Base-by-base conservation (phyloP, 1,284 basidiomycete species). In the Gomphus bonarii region DNA sequence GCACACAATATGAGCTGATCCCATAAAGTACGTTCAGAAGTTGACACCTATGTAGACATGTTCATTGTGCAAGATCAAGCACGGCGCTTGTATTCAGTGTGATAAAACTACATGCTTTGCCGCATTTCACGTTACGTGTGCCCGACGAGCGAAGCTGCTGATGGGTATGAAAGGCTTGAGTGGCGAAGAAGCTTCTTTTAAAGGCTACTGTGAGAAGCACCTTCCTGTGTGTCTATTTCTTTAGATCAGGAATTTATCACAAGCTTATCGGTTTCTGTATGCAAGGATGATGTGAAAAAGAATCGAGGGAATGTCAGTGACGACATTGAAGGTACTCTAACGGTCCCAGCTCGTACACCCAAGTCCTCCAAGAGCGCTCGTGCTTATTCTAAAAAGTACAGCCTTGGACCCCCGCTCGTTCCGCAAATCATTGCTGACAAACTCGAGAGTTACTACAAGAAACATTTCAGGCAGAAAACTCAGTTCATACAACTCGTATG, bases 21-120 rank as follows among this genome's bases (percentile, higher is more conserved):
- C 22, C 36, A 31, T 10, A 14, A 11, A 11, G 14, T 7, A 48
- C 3, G 10, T 12, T 30, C 3, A n/a, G 28, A 11, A 48, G 18
- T 31, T 30, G 25, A 48, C 16, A 31, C 16, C 14, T 11, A n/a
- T 35, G 4, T 43, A 82, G 91, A 85, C 82, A 73, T 99, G 95
- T 69, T 87, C 84, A 9, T 73, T 98, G 31, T 99, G 95, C 68
- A 85, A 86, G 50, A 72, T 87, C 50, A 77, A 81, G 56, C 77
- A 82, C 61, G 97, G 97, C 4, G 95, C 97, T 0, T 98, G 95
- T 69, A 97, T 99, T 47, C 97, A 99, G 70, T 99, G 97, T 70
- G 88, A 87, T 62, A 95, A 94, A 71, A 76, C 83, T 10, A 87
- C 82, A 1, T 99, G 97, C 72, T 95, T 93, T 69, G 79, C 88